A percentile compares a stretch with the other conserved stretches of the same genome.
These are phyloP conservation scores for Suhomyces kunorum DNA, from an alignment of 1,139 yeast genomes.

Conservation along the genomic window DNA sequence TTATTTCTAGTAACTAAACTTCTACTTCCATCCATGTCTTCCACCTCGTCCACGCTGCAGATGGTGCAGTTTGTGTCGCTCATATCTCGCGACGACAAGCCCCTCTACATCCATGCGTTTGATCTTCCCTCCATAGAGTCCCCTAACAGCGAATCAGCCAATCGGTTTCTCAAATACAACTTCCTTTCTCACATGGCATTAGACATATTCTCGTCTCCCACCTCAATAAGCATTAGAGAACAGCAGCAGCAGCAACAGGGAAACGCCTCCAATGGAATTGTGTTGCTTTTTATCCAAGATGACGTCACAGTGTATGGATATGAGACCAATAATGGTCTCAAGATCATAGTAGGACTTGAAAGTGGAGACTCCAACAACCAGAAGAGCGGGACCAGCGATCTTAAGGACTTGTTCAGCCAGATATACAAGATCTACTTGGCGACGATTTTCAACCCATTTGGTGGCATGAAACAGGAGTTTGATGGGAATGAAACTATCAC, in stretches of 20 bases:
- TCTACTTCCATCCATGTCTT: constrained; percentile 1
- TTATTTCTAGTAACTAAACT: not conserved
- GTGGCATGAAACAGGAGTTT: constrained; percentile 22
- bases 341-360: constrained; percentile 53
- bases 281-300: constrained; percentile 59
- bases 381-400: constrained; percentile 1
- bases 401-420: constrained; percentile 38
- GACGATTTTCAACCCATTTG: constrained; percentile 60
- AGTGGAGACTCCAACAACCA: constrained; percentile 6
- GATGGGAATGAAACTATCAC: constrained; percentile 9
- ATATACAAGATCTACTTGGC: constrained; percentile 53
- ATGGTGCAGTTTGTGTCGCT: constrained; percentile 49
- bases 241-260: constrained; percentile 31
- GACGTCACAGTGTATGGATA: constrained; percentile 61
- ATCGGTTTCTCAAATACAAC: constrained; percentile 57
- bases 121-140: constrained; percentile 22
- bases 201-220: constrained; percentile 60
- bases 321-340: constrained; percentile 62
- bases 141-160: constrained; percentile 28
- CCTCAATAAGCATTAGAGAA: constrained; percentile 41
- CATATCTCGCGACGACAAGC: constrained; percentile 57
- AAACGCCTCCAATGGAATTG: constrained; percentile 29
- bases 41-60: constrained; percentile 6
- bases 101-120: constrained; percentile 60
- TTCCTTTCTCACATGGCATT: constrained; percentile 68